Base-by-base conservation (phyloP, 768 basidiomycete genomes). In the Lactarius hatsudake region DNA sequence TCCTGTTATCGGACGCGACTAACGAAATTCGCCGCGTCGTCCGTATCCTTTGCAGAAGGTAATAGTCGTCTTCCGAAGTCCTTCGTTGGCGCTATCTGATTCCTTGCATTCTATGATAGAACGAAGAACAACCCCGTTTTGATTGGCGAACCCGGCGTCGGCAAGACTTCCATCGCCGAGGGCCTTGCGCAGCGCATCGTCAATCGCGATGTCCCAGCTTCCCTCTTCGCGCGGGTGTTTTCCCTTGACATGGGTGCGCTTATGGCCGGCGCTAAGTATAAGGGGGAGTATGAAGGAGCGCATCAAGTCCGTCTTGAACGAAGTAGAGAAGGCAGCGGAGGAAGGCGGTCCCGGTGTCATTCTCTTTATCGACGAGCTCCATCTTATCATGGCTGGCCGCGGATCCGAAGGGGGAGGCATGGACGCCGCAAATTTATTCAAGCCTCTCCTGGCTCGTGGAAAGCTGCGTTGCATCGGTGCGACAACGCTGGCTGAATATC, bases 101-200 rank as follows among this genome's bases (percentile, higher is more conserved):
- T 13, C 36, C 5, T 34, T 34, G 18, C 9, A 48, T 43, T 40
- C n/a, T n/a, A n/a, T n/a, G n/a, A n/a, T 38, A 90, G 96, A 74
- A 97, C 94, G 2, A 98, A 98, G 78, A 96, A 95, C 74, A 97
- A 96, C 73, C 94, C 96, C n/a, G 93, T 97, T 48, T 86, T 98
- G 30, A 94, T 98, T 72, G 96, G 95, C 68, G 94, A 93, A 78
- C 92, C 91, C 57, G 91, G 96, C 76, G 94, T 96, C 28, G 96
- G 96, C 5, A 99, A 99, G 79, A 97, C 96, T 0, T 87, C 94
- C 28, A 92, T 98, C 62, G 94, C 89, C 7, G 96, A 99, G 81
- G 95, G 94, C 48, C 87, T 99, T 7, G 96, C 96, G 0, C 96
- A 96, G 75, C 87, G 96, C 56, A 96, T 98, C 68, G 87, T 97